A percentile compares a stretch with the other conserved stretches of the same genome.
phyloP scores from a whole-genome alignment of 805 yeast genomes.

The Zygoascus ofunaensis region DNA sequence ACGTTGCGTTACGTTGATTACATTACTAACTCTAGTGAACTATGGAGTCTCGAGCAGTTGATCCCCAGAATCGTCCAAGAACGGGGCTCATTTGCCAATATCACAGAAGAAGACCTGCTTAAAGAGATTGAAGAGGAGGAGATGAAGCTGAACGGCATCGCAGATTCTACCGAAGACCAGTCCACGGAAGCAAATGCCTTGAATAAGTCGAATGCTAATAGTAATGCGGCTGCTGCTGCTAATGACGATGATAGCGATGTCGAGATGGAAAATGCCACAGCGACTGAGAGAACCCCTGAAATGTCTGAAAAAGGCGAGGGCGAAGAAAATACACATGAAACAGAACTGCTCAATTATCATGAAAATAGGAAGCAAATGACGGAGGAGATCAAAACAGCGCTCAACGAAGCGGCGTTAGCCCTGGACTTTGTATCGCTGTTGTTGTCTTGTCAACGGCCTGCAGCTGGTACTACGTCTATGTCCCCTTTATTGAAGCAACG shows the following conservation, averaged over 20 bases:
- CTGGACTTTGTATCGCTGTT: constrained; percentile 80
- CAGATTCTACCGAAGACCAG: constrained; percentile 7
- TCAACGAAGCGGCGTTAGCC: constrained; percentile 82
- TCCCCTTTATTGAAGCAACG: constrained; percentile 71
- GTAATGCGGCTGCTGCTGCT: not conserved
- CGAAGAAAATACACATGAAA: constrained; percentile 2
- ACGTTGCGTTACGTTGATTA: not conserved
- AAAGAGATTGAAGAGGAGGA: constrained; percentile 34
- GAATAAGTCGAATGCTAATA: constrained; percentile 8
- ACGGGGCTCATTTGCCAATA: constrained; percentile 47
- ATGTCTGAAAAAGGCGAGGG: constrained; percentile 10
- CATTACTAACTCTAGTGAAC: constrained; percentile 4
- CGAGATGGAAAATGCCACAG: not conserved
- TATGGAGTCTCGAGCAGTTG: constrained; percentile 27
- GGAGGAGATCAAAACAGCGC: constrained; percentile 39
- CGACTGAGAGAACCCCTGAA: not conserved
- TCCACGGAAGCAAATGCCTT: constrained; percentile 10
- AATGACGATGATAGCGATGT: not conserved
- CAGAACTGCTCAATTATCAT: constrained; percentile 14
- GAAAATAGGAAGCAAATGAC: constrained; percentile 21
- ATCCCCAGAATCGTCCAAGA: constrained; percentile 52
- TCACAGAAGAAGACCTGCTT: constrained; percentile 47
- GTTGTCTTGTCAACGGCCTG: constrained; percentile 72
- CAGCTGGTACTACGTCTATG: constrained; percentile 79
- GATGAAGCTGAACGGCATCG: not conserved